Base-by-base conservation (phyloP, 2,329 filamentous ascomycete species). In the Calonectria montana region DNA sequence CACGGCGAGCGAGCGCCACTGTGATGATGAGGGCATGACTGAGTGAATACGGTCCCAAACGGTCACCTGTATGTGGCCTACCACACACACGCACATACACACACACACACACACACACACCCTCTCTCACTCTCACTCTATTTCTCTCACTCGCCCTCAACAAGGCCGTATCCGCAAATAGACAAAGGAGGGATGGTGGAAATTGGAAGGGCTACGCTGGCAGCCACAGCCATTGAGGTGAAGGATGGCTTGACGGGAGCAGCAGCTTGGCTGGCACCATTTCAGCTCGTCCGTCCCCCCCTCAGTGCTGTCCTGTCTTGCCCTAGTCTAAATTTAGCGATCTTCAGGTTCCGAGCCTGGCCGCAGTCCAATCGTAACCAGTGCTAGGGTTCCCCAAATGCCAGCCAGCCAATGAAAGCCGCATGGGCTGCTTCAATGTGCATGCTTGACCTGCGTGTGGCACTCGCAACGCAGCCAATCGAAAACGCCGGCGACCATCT, bases 101-200 rank as follows among this genome's bases (percentile, higher is more conserved):
- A 4, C 15, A 41, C 39, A 41, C 39, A 18, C 39, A 41, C 15
- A 41, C 39, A 39, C 37, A 39, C 37, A 13, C 3, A 39, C 37
- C n/a, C n/a, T n/a, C n/a, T n/a, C n/a, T n/a, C n/a, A n/a, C n/a
- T n/a, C n/a, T n/a, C n/a, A n/a, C n/a, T n/a, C n/a, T n/a, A n/a
- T n/a, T n/a, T n/a, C n/a, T n/a, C n/a, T n/a, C n/a, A 10, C 31
- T 35, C 31, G 31, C 31, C 31, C 48, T 25, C 25, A 53, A 53
- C 15, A 21, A 59, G 31, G 53, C 53, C 53, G 53, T 59, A 59
- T 59, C 53, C 53, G 53, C 18, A 59, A 59, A 59, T 59, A 59
- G 53, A 59, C 18, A 2, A 25, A 35, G 25, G 25, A 25, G 23
- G 23, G 25, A 23, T 39, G 53, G 53, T 59, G 35, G 31, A 59